Percentiles rank a stretch among this genome's conserved stretches.
These are phyloP conservation scores for Globisporangium emineosum DNA, from an alignment of 352 stramenopile species.

Conservation along the genomic window DNA sequence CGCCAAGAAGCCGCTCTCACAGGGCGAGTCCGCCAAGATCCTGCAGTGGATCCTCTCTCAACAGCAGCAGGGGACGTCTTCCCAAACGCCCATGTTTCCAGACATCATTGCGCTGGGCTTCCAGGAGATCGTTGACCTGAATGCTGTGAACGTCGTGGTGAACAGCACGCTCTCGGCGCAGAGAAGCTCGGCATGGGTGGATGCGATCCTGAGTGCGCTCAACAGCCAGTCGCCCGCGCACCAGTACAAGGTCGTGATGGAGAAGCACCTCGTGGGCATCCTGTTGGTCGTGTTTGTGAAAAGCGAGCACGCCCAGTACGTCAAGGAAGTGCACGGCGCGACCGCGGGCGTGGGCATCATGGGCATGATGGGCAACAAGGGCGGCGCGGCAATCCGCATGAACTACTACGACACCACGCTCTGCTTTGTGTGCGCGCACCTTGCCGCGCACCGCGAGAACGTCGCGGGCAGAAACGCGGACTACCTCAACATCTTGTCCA, in stretches of 20 bases:
- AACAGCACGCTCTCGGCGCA: slow-evolving; percentile 93
- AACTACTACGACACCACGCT: slow-evolving; percentile 97
- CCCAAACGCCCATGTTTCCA: slow-evolving; percentile 20
- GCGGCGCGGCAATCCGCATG: slow-evolving; percentile 93
- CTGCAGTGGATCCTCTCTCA: slow-evolving; percentile 52
- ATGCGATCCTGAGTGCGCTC: slow-evolving; percentile 88
- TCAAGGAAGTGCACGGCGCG: slow-evolving; percentile 88
- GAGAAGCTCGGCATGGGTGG: slow-evolving; percentile 85
- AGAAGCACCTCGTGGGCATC: slow-evolving; percentile 97
- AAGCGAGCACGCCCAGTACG: slow-evolving; percentile 52
- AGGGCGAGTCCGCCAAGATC: slow-evolving; percentile 45
- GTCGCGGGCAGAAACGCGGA: slow-evolving; percentile 96
- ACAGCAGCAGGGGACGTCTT: neutral
- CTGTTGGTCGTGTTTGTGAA: slow-evolving; percentile 96
- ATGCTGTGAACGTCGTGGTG: slow-evolving; percentile 98
- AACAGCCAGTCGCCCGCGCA: slow-evolving; percentile 55
- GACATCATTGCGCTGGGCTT: slow-evolving; percentile 84
- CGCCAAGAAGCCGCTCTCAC: slow-evolving; percentile 95
- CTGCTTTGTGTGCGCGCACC: slow-evolving; percentile 98
- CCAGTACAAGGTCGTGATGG: slow-evolving; percentile 73
- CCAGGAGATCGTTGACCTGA: slow-evolving; percentile 99
- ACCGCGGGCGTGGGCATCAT: slow-evolving; percentile 97
- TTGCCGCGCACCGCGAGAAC: slow-evolving; percentile 98
- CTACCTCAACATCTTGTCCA: slow-evolving; percentile 97
- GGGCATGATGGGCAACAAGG: slow-evolving; percentile 99